Evolutionary conservation across 2,329 filamentous ascomycete genomes (phyloP).

Genomic region (Monosporascus ibericus): DNA sequence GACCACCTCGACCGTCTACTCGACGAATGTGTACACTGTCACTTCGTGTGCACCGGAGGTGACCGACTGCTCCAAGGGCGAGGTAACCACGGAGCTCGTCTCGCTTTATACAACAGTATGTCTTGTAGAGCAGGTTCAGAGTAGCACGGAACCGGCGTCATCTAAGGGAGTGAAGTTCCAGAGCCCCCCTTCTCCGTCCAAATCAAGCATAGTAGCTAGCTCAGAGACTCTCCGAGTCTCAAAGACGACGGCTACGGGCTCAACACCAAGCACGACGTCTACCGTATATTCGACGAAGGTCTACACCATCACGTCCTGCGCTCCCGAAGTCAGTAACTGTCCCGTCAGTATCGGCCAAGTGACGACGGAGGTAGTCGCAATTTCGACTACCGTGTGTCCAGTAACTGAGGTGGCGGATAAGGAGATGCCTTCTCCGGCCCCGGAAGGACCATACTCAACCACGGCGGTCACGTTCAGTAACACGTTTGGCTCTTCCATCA

Average conservation of each 20-base stretch:
- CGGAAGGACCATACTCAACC: constrained; percentile 11
- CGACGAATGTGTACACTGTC: constrained; percentile 23
- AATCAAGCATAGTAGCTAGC: constrained; percentile 1
- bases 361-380: constrained; percentile 20
- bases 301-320: constrained; percentile 22
- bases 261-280: constrained; percentile 3
- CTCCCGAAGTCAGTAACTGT: constrained; percentile 20
- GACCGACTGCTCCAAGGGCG: constrained; percentile 19
- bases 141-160: not conserved
- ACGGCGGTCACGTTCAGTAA: constrained; percentile 18
- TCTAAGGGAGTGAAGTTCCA: not conserved
- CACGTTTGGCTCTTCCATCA: constrained; percentile 16
- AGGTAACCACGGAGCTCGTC: constrained; percentile 24
- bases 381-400: constrained; percentile 24
- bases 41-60: constrained; percentile 20
- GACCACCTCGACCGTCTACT: constrained; percentile 23
- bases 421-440: not conserved
- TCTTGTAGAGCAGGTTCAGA: constrained; percentile 14
- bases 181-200: not conserved
- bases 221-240: constrained; percentile 5
- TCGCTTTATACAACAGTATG: constrained; percentile 25
- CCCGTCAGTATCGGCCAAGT: constrained; percentile 17
- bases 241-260: constrained; percentile 1
- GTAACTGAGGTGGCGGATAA: constrained; percentile 12
- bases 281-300: constrained; percentile 24